Evolutionary conservation across 2,329 filamentous ascomycete genomes (phyloP).

Genomic region (Neurospora sp.): DNA sequence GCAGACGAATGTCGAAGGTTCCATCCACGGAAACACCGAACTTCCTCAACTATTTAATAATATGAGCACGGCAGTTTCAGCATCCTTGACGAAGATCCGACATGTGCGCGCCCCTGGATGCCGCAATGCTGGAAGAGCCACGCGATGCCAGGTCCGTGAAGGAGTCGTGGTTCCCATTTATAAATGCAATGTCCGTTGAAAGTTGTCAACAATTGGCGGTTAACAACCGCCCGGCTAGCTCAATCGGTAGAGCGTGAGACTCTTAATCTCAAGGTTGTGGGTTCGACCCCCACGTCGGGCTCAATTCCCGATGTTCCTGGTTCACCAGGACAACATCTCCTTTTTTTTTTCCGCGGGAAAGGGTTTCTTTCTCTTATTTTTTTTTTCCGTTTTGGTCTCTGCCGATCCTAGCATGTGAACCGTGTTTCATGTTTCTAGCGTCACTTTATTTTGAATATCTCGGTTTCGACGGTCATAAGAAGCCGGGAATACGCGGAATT

Average conservation of each 20-base stretch:
- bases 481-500: neutral
- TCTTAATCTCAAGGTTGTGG: slow-evolving; percentile 35
- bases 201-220: neutral
- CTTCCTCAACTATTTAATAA: neutral
- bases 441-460: neutral
- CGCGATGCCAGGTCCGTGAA: neutral
- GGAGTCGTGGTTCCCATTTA: neutral
- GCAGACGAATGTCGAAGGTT: neutral
- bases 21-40: neutral
- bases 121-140: neutral
- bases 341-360: neutral
- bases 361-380: neutral
- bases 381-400: neutral
- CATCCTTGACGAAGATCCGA: neutral
- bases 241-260: slow-evolving; percentile 67
- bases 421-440: neutral
- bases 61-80: neutral
- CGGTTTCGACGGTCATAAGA: neutral
- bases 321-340: neutral
- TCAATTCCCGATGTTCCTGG: neutral
- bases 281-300: neutral
- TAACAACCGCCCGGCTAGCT: slow-evolving; percentile 44
- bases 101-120: neutral
- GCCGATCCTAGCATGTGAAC: neutral
- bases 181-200: neutral